Evolutionary conservation across 1,139 yeast species (phyloP).

Genomic region (Yamadazyma trypodendri): DNA sequence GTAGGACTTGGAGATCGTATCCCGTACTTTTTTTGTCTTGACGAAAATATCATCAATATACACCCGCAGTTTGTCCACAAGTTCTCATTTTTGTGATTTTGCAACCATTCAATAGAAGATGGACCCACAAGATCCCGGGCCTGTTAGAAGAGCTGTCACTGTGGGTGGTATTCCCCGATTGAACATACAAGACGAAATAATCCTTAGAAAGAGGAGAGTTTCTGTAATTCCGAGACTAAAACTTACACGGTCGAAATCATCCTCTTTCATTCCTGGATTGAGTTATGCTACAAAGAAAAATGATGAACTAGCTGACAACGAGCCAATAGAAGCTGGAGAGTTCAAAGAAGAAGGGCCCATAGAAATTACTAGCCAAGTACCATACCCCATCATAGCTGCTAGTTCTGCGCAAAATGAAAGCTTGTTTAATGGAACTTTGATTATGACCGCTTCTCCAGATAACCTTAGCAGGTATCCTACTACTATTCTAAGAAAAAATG

Average conservation of each 20-base stretch:
- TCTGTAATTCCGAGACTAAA: slow-evolving; percentile 1
- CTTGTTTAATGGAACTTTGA: slow-evolving; percentile 20
- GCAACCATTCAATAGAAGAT: not conserved
- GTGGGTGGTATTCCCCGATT: slow-evolving; percentile 1
- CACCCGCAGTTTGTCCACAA: no score
- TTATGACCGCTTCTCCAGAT: slow-evolving; percentile 17
- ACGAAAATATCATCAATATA: not conserved
- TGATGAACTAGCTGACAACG: not conserved
- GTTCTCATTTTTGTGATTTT: slow-evolving; percentile 1
- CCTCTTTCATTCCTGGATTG: slow-evolving; percentile 14
- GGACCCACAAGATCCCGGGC: no score
- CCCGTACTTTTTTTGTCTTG: not conserved
- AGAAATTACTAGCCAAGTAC: no score
- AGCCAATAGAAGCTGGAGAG: no score
- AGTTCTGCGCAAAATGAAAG: slow-evolving; percentile 14
- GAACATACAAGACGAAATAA: not conserved
- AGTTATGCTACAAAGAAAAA: slow-evolving; percentile 2
- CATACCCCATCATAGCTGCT: no score
- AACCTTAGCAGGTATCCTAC: slow-evolving; percentile 14
- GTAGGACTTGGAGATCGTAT: no score
- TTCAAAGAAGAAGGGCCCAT: no score
- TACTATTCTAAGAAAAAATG: slow-evolving; percentile 11
- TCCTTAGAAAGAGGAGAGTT: not conserved
- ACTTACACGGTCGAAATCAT: slow-evolving; percentile 9
- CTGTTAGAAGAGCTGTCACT: not conserved